Evolutionary conservation across 331 rosid species (phyloP).

Genomic region (Pyrus hybrid): DNA sequence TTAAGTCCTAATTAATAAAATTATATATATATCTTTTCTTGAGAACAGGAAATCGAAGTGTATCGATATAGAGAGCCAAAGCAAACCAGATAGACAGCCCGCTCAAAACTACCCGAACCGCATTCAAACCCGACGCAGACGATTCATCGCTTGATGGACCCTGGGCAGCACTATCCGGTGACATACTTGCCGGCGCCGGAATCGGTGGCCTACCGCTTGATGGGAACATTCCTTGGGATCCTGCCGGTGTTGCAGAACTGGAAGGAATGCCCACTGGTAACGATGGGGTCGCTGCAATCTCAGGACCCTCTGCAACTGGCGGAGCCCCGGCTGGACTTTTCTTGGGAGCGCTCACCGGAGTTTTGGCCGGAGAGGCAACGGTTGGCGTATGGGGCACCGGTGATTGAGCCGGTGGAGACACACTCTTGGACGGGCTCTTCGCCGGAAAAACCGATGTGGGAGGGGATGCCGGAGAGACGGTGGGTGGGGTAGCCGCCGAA

Average conservation of each 20-base stretch:
- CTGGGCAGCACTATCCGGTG: conserved; percentile 44
- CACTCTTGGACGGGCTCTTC: conserved; percentile 35
- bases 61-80: conserved; percentile 26
- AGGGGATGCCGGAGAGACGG: conserved; percentile 27
- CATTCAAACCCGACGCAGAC: conserved; percentile 41
- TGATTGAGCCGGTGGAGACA: conserved; percentile 24
- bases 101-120: conserved; percentile 26
- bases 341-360: conserved; percentile 31
- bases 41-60: background rate
- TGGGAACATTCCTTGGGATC: conserved; percentile 43
- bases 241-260: conserved; percentile 10
- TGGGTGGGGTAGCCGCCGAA: conserved; percentile 13
- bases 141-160: conserved; percentile 44
- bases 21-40: background rate
- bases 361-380: conserved; percentile 13
- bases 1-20: background rate
- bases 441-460: conserved; percentile 30
- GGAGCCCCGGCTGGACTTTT: conserved; percentile 36
- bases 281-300: too few species aligned
- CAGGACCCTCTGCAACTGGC: conserved; percentile 5
- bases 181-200: conserved; percentile 33
- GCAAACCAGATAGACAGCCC: conserved; percentile 35
- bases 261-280: too few species aligned
- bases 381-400: conserved; percentile 26
- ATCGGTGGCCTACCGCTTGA: conserved; percentile 40